Evolutionary conservation across 2,329 filamentous ascomycete genomes (phyloP), one percentile per base, ranked within the genome.

Genomic region (Ophiostoma sp.): DNA sequence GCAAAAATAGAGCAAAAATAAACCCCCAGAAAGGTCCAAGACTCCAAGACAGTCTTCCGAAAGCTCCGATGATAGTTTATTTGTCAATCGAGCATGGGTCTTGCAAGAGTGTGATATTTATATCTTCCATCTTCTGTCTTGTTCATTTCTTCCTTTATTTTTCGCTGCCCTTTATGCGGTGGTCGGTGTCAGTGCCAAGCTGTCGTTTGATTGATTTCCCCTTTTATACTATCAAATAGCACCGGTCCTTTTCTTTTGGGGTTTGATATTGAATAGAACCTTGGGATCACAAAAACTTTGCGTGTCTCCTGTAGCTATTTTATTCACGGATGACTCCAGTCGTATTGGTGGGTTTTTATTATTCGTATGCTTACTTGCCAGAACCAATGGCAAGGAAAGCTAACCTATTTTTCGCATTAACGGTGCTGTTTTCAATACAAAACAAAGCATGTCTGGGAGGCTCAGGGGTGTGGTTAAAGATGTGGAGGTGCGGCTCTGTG

Each of bases 391-490:
- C 10, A n/a, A 57, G 10, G 20, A 48, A 48, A 48, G 17, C 44
- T 31, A 2, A 5, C 10, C 23, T 27, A 8, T 27, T 27, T 27
- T 23, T 27, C 70, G 72, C 72, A 72, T 72, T 72, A 68, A 71
- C 52, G 68, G 64, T 57, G 31, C 23, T 70, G 54, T 69, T 69
- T 72, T 68, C 65, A 64, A 73, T 70, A 33, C 69, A 72, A 73
- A 73, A 73, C 72, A 71, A 62, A 35, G 48, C 36, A 67, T 54
- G 72, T 73, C 68, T 73, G 70, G 67, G 60, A 71, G 8, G 11
- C 44, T 33, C 35, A 52, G 67, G 70, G 68, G 57, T 39, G 1
- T 11, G 8, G 31, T 57, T 57, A 13, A n/a, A n/a, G 17, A 41
- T 23, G 36, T 39, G 62, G 62, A 65, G 27, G 8, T 33, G 67